Conservation (phyloP, 306 rosid species). For the Cercis canadensis region DNA sequence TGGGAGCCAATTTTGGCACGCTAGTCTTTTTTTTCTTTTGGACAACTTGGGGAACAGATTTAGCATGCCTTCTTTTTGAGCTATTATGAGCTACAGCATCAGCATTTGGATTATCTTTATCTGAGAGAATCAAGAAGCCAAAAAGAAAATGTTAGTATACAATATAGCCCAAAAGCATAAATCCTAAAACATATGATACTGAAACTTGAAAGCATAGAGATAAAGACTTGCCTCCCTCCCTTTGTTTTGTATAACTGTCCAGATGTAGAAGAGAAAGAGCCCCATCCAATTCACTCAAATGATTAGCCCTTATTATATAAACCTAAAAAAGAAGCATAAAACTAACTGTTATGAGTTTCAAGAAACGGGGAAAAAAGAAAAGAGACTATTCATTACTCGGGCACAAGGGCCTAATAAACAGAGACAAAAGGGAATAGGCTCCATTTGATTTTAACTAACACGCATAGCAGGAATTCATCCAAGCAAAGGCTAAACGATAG, state of each 20-base stretch:
- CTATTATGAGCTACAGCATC: slow-evolving; percentile 34
- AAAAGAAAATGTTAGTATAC: slow-evolving; percentile 19
- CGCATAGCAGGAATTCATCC: not conserved
- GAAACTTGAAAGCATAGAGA: slow-evolving; percentile 22
- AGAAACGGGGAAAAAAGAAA: not conserved
- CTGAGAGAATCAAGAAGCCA: slow-evolving; percentile 45
- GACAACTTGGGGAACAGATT: slow-evolving; percentile 39
- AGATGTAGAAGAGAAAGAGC: slow-evolving; percentile 51
- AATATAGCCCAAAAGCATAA: not conserved
- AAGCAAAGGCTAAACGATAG: not conserved
- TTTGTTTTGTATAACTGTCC: slow-evolving; percentile 52
- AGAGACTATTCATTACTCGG: not conserved
- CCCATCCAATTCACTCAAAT: slow-evolving; percentile 65
- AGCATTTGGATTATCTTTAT: slow-evolving; percentile 42
- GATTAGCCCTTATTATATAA: slow-evolving; percentile 63
- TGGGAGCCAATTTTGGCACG: slow-evolving; percentile 37
- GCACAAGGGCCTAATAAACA: too few relatives aligned
- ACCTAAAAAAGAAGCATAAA: slow-evolving; percentile 52
- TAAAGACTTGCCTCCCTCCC: slow-evolving; percentile 59
- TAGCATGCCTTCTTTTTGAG: slow-evolving; percentile 50
- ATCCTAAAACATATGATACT: not conserved
- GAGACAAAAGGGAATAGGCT: not conserved
- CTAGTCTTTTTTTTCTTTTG: slow-evolving; percentile 56
- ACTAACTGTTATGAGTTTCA: slow-evolving; percentile 4
- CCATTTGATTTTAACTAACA: not conserved